phyloP scores from a whole-genome alignment of 2,329 filamentous ascomycete genomes.

The Chaetomiaceae sp. region DNA sequence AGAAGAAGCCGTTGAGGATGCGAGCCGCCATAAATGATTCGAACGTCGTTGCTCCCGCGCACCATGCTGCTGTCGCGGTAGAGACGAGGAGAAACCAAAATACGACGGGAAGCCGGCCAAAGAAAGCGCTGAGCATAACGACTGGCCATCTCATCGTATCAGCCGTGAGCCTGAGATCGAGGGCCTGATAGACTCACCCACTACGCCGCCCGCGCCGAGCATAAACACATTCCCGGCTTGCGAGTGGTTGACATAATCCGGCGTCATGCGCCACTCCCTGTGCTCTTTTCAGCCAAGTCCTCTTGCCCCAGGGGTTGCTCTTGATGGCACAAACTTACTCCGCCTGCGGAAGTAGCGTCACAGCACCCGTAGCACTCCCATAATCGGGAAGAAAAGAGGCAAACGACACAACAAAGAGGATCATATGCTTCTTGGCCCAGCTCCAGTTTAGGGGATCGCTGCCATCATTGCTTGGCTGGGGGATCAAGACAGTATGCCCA shows the following conservation, averaged over 20 bases:
- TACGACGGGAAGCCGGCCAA: constrained; percentile 42
- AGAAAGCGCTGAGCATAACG: constrained; percentile 39
- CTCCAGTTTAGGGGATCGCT: constrained; percentile 54
- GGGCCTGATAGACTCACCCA: constrained; percentile 29
- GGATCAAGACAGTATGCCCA: constrained; percentile 46
- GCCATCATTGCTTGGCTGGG: constrained; percentile 48
- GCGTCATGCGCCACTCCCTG: constrained; percentile 45
- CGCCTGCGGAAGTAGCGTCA: constrained; percentile 42
- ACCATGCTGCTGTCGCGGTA: constrained; percentile 41
- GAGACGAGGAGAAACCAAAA: constrained; percentile 39
- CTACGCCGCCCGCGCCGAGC: constrained; percentile 40
- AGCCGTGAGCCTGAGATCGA: too few relatives aligned
- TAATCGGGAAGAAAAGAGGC: constrained; percentile 47
- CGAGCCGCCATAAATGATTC: constrained; percentile 46
- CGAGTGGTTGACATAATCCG: constrained; percentile 47
- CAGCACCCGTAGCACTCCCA: constrained; percentile 42
- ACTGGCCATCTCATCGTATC: constrained; percentile 18
- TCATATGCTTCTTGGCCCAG: constrained; percentile 43
- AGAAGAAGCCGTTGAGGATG: constrained; percentile 47
- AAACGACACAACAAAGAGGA: constrained; percentile 45
- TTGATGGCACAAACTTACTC: constrained; percentile 28
- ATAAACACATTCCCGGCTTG: constrained; percentile 51
- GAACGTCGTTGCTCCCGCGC: constrained; percentile 41
- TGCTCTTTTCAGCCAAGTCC: background rate
- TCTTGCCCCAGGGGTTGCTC: background rate